Evolutionary conservation across 73 alveolate species (phyloP), one percentile per base, ranked within the genome.

Genomic region (Stentor roeselii): DNA sequence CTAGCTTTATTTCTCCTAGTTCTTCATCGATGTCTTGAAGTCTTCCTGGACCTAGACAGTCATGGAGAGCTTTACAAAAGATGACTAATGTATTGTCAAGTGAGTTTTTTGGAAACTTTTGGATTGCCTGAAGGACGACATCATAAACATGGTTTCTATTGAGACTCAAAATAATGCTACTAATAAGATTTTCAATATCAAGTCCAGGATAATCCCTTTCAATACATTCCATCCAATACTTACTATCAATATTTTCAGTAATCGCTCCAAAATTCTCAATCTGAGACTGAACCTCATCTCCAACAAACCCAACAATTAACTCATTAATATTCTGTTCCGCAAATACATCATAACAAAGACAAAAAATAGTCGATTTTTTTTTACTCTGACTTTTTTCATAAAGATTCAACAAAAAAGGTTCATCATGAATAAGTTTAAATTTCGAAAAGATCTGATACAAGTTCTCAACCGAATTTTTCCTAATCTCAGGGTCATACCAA

Each of bases 231-330:
- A 67, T 1, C 21, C n/a, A 21, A 34, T 30, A 21, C 37, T 67
- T 67, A 14, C 15, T 30, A 11, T 67, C 37, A 21, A 32, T 21
- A 30, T 67, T 34, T 21, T 14, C 37, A 2, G 41, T 21, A 21
- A 67, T 32, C 42, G 37, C 80, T 34, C 80, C 80, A 67, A 67
- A 67, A 21, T 67, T 21, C 2, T 67, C 80, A 21, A 15, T 67
- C 37, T 67, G n/a, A 14, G n/a, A 32, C 2, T 32, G 41, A 21
- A 67, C 34, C 34, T 67, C 80, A 27, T 67, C 37, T 27, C 37
- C 34, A 1, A 67, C 80, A 67, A 67, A 67, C 42, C 21, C 14
- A 2, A 67, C 37, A 67, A 67, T n/a, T 34, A 11, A 14, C 0
- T 67, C 37, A 67, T 67, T 67, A 1, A 67, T 21, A 21, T 34